Conservation (phyloP, 805 yeast species). For the Ascoidea rubescens region DNA sequence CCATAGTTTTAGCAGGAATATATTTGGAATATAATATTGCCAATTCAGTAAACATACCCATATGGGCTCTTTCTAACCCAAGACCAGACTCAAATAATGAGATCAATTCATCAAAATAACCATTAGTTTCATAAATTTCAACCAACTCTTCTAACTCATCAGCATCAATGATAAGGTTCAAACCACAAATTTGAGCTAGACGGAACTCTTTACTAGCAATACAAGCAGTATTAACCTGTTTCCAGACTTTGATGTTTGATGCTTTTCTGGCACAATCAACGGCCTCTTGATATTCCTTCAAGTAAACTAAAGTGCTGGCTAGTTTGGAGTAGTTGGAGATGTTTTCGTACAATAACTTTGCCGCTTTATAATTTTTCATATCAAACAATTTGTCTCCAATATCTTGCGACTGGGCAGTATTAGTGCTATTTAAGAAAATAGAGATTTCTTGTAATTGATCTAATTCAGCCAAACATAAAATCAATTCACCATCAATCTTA, state of each 20-base stretch:
- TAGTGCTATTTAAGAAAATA: conserved; percentile 68
- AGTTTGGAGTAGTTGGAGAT: conserved; percentile 91
- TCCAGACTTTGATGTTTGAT: conserved; percentile 87
- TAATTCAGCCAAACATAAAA: conserved; percentile 74
- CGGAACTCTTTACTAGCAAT: conserved; percentile 89
- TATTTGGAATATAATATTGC: conserved; percentile 86
- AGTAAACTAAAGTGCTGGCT: conserved; percentile 90
- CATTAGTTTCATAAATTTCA: conserved; percentile 72
- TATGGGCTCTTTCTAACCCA: conserved; percentile 95
- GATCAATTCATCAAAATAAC: conserved; percentile 84
- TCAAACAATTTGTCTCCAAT: conserved; percentile 88
- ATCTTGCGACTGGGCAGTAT: conserved; percentile 82
- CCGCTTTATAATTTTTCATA: conserved; percentile 77
- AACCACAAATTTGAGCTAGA: conserved; percentile 96
- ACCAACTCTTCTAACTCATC: conserved; percentile 91
- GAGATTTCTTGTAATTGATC: conserved; percentile 71
- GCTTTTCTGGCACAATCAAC: conserved; percentile 99
- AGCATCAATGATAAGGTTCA: conserved; percentile 92
- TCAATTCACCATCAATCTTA: conserved; percentile 80
- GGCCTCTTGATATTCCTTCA: conserved; percentile 88
- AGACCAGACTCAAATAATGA: conserved; percentile 91
- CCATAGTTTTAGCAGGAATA: conserved; percentile 82
- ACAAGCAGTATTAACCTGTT: conserved; percentile 94
- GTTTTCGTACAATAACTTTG: conserved; percentile 72
- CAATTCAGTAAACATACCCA: conserved; percentile 98